A percentile compares a stretch with the other conserved stretches of the same genome.
These are phyloP conservation scores for Mortierella polycephala DNA, from an alignment of 371 early-diverging fungal genomes.

Conservation along the genomic window DNA sequence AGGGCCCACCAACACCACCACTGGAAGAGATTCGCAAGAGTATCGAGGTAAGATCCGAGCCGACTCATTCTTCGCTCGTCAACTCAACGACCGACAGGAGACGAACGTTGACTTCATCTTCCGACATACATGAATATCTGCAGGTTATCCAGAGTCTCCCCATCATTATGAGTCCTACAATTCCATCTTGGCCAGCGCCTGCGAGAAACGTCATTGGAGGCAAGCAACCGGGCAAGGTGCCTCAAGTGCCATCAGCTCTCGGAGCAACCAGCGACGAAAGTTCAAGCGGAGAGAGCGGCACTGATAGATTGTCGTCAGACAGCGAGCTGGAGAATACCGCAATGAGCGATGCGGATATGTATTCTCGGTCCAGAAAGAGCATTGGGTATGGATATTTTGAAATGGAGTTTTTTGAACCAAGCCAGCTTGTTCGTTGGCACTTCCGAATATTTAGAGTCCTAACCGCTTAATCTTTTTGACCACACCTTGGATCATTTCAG, in stretches of 20 bases:
- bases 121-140: neutral
- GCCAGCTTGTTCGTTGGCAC: no score
- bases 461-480: no score
- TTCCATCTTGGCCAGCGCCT: slow-evolving; percentile 44
- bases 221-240: slow-evolving; percentile 50
- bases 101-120: neutral
- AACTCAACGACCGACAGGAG: no score
- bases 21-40: slow-evolving; percentile 34
- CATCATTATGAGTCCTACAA: slow-evolving; percentile 36
- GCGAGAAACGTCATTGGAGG: slow-evolving; percentile 29
- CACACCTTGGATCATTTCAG: neutral
- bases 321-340: slow-evolving; percentile 19
- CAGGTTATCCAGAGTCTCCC: slow-evolving; percentile 38
- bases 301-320: slow-evolving; percentile 30
- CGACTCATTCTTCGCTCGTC: no score
- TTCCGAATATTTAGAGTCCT: neutral
- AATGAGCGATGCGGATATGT: slow-evolving; percentile 22
- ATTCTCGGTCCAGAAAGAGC: slow-evolving; percentile 22
- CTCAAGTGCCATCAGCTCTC: slow-evolving; percentile 16
- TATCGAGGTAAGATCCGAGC: slow-evolving; percentile 15
- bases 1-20: slow-evolving; percentile 19
- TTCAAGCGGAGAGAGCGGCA: slow-evolving; percentile 32
- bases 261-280: slow-evolving; percentile 40
- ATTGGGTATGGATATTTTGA: slow-evolving; percentile 32
- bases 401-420: no score